Evolutionary conservation across 1,139 yeast genomes (phyloP).

Genomic region (Pneumocystis carinii): DNA sequence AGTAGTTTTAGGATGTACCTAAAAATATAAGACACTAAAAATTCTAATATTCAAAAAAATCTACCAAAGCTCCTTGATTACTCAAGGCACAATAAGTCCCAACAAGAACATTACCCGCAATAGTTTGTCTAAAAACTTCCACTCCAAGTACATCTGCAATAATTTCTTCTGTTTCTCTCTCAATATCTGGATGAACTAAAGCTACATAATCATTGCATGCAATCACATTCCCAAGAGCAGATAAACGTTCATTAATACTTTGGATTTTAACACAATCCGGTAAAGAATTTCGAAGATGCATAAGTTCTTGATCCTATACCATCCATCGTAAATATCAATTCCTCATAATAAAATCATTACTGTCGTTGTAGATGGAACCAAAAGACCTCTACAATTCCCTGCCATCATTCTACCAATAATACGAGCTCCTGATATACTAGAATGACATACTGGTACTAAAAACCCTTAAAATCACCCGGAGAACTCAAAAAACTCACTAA

Average conservation of each 20-base stretch:
- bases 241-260: slow-evolving; percentile 92
- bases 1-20: slow-evolving; percentile 76
- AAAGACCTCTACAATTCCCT: slow-evolving; percentile 91
- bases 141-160: slow-evolving; percentile 98
- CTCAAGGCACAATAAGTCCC: slow-evolving; percentile 92
- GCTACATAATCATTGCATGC: slow-evolving; percentile 99
- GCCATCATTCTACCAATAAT: slow-evolving; percentile 98
- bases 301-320: slow-evolving; percentile 73
- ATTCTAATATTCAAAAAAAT: not conserved
- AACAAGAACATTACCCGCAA: slow-evolving; percentile 93
- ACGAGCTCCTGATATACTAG: slow-evolving; percentile 96
- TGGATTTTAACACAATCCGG: slow-evolving; percentile 96
- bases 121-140: slow-evolving; percentile 97
- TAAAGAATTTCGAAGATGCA: slow-evolving; percentile 89
- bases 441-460: slow-evolving; percentile 87
- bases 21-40: not conserved
- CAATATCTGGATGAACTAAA: slow-evolving; percentile 95
- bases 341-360: not conserved
- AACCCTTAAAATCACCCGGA: slow-evolving; percentile 94
- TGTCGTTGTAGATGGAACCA: slow-evolving; percentile 97
- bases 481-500: slow-evolving; percentile 35
- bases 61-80: slow-evolving; percentile 91
- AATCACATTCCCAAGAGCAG: slow-evolving; percentile 93
- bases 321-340: not conserved
- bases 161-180: slow-evolving; percentile 96